phyloP scores from a whole-genome alignment of 2,329 filamentous ascomycete genomes.

The Aspergillus novoparasiticus region DNA sequence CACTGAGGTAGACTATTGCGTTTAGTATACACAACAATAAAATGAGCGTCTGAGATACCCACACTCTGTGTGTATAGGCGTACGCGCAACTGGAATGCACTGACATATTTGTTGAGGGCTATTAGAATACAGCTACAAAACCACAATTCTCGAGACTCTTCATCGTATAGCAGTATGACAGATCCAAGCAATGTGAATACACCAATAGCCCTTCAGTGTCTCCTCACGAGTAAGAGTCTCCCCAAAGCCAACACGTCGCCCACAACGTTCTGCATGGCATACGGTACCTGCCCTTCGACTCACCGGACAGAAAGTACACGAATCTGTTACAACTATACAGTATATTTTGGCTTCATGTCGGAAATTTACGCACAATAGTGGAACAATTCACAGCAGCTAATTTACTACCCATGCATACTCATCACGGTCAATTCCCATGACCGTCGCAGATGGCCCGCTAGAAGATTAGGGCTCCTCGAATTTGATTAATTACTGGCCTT shows the following conservation, averaged over 20 bases:
- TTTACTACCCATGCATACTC: not conserved
- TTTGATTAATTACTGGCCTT: not conserved
- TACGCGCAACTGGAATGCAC: not conserved
- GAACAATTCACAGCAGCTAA: not conserved
- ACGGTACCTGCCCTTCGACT: not conserved
- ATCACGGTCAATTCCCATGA: not conserved
- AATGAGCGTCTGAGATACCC: not conserved
- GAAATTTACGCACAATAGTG: not conserved
- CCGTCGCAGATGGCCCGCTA: not conserved
- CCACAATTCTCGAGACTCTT: not conserved
- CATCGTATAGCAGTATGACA: not conserved
- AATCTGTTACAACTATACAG: not conserved
- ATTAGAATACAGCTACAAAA: not conserved
- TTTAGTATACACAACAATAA: not conserved
- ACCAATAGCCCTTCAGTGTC: not conserved
- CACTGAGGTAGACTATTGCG: not conserved
- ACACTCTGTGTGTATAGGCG: not conserved
- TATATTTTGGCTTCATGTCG: not conserved
- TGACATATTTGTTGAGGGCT: not conserved
- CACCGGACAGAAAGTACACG: not conserved
- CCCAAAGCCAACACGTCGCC: not conserved
- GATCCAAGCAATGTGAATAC: not conserved
- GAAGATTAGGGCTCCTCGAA: not conserved
- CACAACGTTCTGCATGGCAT: not conserved
- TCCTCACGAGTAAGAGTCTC: not conserved